These are phyloP conservation scores for Phytophthora sansomeana DNA, from an alignment of 352 stramenopile genomes.

Conservation along the genomic window DNA sequence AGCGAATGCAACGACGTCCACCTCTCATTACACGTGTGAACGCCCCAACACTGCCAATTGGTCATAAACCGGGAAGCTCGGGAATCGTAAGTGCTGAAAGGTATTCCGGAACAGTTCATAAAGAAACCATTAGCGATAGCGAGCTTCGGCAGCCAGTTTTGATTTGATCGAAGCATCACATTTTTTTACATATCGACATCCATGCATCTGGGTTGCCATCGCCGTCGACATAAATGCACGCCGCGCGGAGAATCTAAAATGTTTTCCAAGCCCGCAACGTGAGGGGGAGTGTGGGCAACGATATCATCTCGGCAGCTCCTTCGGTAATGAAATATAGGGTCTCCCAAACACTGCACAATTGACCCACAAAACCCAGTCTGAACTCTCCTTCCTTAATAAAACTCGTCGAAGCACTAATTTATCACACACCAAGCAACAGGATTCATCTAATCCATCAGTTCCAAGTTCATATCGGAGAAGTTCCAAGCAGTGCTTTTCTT, in stretches of 20 bases:
- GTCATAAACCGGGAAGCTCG: conserved; percentile 1
- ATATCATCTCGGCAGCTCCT: no score
- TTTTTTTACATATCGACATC: neutral
- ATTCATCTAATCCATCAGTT: no score
- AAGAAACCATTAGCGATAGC: conserved; percentile 5
- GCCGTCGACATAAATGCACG: neutral
- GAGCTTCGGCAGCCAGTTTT: neutral
- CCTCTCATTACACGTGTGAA: neutral
- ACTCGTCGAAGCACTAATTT: no score
- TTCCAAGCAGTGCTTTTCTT: no score
- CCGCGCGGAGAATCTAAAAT: neutral
- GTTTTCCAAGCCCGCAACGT: neutral
- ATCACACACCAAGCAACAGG: no score
- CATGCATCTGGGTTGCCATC: neutral
- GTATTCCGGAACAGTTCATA: neutral
- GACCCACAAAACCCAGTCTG: no score
- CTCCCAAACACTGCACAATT: no score
- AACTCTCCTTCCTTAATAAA: no score
- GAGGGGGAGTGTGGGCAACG: no score
- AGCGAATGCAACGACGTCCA: neutral
- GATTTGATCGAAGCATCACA: neutral
- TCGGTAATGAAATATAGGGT: no score
- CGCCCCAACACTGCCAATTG: neutral
- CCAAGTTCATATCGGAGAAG: no score
- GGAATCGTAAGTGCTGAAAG: no score